Evolutionary conservation across 352 stramenopile genomes (phyloP).

Genomic region (Pythium rhizo-oryzae): DNA sequence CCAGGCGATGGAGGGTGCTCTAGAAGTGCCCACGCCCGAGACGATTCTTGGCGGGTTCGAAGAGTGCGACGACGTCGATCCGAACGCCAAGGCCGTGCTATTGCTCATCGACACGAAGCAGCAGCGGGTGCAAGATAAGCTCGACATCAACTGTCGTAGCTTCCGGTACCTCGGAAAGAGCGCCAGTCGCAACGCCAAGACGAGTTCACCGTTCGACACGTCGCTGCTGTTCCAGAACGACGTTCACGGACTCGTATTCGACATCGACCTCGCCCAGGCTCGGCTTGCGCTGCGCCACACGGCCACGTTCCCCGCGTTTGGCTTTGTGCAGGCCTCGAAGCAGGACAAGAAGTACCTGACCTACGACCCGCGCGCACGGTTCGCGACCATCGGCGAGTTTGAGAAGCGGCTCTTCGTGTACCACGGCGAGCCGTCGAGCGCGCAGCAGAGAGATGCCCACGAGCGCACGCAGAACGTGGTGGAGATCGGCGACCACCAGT

Average conservation of each 20-base stretch:
- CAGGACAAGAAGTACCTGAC: slow-evolving; percentile 87
- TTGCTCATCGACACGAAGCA: slow-evolving; percentile 48
- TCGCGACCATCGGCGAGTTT: slow-evolving; percentile 82
- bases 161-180: slow-evolving; percentile 63
- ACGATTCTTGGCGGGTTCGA: slow-evolving; percentile 81
- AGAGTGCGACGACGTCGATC: slow-evolving; percentile 79
- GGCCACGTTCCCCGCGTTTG: slow-evolving; percentile 73
- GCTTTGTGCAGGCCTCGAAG: slow-evolving; percentile 88
- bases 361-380: slow-evolving; percentile 46
- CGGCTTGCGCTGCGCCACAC: slow-evolving; percentile 45
- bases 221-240: slow-evolving; percentile 83
- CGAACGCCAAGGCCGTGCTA: slow-evolving; percentile 65
- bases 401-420: slow-evolving; percentile 81
- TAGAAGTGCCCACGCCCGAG: slow-evolving; percentile 74
- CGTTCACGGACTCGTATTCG: slow-evolving; percentile 76
- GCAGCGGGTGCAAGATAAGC: slow-evolving; percentile 42
- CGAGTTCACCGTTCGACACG: slow-evolving; percentile 5
- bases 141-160: slow-evolving; percentile 67
- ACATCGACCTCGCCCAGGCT: slow-evolving; percentile 29
- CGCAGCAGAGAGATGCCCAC: slow-evolving; percentile 42
- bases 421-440: slow-evolving; percentile 33
- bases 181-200: neutral
- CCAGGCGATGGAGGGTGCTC: slow-evolving; percentile 13
- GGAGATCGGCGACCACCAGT: slow-evolving; percentile 64
- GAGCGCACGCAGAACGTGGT: slow-evolving; percentile 70